Base-by-base conservation (phyloP, 192 early-diverging fungal species). In the Linnemannia hyalina region DNA sequence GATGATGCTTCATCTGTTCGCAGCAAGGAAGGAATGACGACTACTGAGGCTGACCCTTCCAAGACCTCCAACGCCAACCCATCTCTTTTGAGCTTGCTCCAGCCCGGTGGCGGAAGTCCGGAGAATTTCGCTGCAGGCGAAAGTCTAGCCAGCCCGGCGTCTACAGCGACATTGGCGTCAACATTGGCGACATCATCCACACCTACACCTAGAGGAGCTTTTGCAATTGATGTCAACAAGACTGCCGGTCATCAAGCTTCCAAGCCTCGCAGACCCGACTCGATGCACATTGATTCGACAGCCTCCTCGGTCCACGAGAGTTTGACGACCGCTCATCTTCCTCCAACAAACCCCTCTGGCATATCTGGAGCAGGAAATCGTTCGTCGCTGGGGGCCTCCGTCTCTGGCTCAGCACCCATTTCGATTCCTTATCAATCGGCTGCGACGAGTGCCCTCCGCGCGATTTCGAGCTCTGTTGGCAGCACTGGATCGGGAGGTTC, bases 401-500 rank as follows among this genome's bases (percentile, higher is more conserved):
- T 26, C n/a, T 47, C 79, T 26, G 78, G 84, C 4, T 74, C 84
- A 1, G 38, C 69, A 1, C 84, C 84, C 0, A 86, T 86, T 35
- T 68, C 84, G 26, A 86, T 86, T 35, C 84, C 84, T 22, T 80
- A 68, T 49, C 84, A 86, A 38, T 86, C 84, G 18, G 70, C 84
- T 4, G 84, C 84, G 8, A 75, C 84, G 13, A 86, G 74, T 78
- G 84, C 84, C 8, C 70, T 86, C 20, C 60, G 84, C 20, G 84
- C 84, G 1, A 80, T 86, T 38, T 86, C 84, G 41, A 81, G 84
- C 26, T 86, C 84, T 68, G 84, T 86, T 4, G 84, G 84, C 40
- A 86, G 84, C 42, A 81, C 84, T 47, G 84, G 84, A 38, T 86
- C 84, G 9, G 78, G 77, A 18, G 83, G 84, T 11, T 86, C 84